Evolutionary conservation across 192 early-diverging fungal genomes (phyloP).

Genomic region (Allomyces arbusculus): DNA sequence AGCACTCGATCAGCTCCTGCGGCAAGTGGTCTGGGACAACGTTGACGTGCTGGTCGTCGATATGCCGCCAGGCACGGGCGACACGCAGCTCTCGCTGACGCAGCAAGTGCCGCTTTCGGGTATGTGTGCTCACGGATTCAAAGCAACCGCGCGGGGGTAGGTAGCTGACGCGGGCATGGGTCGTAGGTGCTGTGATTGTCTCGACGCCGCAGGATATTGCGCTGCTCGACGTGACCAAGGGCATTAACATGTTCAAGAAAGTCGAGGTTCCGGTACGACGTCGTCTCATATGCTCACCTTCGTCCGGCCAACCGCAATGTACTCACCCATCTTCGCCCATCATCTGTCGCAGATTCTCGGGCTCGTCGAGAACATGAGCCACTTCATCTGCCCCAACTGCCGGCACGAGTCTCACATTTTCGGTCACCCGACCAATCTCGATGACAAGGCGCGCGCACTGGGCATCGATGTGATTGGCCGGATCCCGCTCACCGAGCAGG

Average conservation of each 20-base stretch:
- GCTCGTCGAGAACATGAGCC: constrained; percentile 73
- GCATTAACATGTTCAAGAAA: constrained; percentile 62
- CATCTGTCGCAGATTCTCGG: constrained; percentile 47
- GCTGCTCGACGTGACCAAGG: constrained; percentile 54
- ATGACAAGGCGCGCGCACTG: constrained; percentile 36
- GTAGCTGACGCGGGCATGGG: background rate
- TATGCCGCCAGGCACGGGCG: constrained; percentile 86
- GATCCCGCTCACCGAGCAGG: constrained; percentile 52
- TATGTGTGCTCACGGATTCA: constrained; percentile 1
- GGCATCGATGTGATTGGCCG: constrained; percentile 47
- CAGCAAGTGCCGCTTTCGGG: constrained; percentile 52
- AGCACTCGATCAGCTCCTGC: constrained; percentile 62
- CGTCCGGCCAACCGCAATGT: background rate
- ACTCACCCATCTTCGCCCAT: background rate
- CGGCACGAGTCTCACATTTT: constrained; percentile 59
- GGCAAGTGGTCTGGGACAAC: constrained; percentile 59
- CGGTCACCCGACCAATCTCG: constrained; percentile 35
- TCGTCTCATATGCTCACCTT: background rate
- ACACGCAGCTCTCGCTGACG: constrained; percentile 61
- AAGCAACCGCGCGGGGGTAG: too few relatives aligned
- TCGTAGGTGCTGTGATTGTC: constrained; percentile 53
- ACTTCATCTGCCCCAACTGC: constrained; percentile 62
- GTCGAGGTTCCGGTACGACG: constrained; percentile 53
- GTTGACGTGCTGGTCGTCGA: constrained; percentile 69
- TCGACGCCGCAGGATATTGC: constrained; percentile 86